phyloP scores from a whole-genome alignment of 179 eudicot species.

The Carnegiea gigantea region DNA sequence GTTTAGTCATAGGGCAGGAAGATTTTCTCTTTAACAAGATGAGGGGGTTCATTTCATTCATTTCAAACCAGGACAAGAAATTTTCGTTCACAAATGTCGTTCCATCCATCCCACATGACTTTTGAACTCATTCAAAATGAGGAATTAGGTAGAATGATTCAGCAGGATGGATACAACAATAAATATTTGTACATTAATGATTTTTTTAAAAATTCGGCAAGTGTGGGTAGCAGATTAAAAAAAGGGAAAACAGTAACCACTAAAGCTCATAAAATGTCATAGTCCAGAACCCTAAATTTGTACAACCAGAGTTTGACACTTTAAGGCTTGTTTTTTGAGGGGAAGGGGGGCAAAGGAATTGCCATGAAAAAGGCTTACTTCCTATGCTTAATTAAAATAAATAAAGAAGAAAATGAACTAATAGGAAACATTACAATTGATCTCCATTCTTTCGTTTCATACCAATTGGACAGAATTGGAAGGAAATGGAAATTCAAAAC shows the following conservation, averaged over 20 bases:
- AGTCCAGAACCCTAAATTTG: not conserved
- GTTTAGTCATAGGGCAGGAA: not conserved
- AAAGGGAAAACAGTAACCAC: not conserved
- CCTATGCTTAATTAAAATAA: not conserved
- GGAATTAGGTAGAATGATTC: not conserved
- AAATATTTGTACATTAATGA: no score
- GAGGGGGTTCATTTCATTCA: not conserved
- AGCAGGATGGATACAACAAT: no score
- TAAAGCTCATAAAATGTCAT: not conserved
- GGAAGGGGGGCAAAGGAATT: not conserved
- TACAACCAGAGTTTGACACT: not conserved
- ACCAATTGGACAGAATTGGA: not conserved
- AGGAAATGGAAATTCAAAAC: not conserved
- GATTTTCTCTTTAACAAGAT: not conserved
- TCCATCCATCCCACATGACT: not conserved
- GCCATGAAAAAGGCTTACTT: not conserved
- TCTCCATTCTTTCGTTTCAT: not conserved
- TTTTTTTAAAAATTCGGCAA: not conserved
- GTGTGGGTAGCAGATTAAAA: not conserved
- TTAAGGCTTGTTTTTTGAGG: no score
- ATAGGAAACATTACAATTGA: not conserved
- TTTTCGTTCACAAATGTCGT: not conserved
- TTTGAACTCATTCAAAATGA: not conserved
- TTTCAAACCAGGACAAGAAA: not conserved
- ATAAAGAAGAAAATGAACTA: not conserved